phyloP scores from a whole-genome alignment of 2,329 filamentous ascomycete species.

The Aspergillus tamarii region DNA sequence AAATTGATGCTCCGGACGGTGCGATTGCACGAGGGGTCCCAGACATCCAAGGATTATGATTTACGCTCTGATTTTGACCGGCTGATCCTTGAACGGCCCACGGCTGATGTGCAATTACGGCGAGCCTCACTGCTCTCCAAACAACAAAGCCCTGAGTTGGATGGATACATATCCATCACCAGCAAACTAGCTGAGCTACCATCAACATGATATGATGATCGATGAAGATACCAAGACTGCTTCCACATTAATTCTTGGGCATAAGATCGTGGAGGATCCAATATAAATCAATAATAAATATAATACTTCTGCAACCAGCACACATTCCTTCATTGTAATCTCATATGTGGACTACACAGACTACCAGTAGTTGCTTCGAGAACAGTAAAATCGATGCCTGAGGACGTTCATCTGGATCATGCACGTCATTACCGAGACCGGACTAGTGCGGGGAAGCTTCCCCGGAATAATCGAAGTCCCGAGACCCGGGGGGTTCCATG shows the following conservation, averaged over 20 bases:
- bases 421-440: constrained; percentile 1
- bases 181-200: constrained; percentile 23
- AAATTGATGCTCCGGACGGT: constrained; percentile 34
- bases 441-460: constrained; percentile 8
- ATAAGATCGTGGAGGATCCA: background rate
- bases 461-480: constrained; percentile 10
- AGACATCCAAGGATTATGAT: constrained; percentile 35
- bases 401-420: background rate
- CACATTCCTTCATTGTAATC: background rate
- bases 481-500: constrained; percentile 4
- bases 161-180: constrained; percentile 13
- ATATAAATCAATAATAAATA: background rate
- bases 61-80: constrained; percentile 37
- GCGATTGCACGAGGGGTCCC: constrained; percentile 25
- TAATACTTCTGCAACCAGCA: background rate
- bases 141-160: constrained; percentile 17
- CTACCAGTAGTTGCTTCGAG: background rate
- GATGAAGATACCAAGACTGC: background rate
- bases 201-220: constrained; percentile 14
- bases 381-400: background rate
- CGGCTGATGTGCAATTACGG: constrained; percentile 16
- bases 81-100: constrained; percentile 23
- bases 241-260: background rate
- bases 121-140: constrained; percentile 20
- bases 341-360: background rate